Evolutionary conservation across 768 basidiomycete species (phyloP).

Genomic region (Inosperma sp.): DNA sequence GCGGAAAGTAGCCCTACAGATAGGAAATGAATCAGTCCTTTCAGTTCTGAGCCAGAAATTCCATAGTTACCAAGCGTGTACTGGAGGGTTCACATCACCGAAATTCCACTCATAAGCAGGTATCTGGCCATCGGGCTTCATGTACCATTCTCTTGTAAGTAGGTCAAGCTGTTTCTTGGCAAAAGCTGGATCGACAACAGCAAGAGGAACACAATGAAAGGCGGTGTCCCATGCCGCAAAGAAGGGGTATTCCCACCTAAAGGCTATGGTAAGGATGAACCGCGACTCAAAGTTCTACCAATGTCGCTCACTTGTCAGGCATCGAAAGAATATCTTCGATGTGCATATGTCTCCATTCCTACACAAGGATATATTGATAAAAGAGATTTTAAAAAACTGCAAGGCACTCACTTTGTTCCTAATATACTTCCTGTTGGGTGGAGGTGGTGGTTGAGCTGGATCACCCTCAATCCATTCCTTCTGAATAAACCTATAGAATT

Average conservation of each 20-base stretch:
- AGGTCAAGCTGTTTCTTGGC: conserved; percentile 98
- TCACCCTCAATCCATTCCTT: conserved; percentile 97
- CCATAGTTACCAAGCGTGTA: conserved; percentile 92
- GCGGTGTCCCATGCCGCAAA: conserved; percentile 98
- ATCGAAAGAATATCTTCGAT: conserved; percentile 95
- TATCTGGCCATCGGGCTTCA: conserved; percentile 98
- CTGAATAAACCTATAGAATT: conserved; percentile 94
- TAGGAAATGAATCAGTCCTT: neutral
- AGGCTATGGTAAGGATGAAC: neutral
- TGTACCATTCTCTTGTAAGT: conserved; percentile 98
- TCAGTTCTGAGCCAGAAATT: neutral
- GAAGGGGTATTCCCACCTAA: conserved; percentile 97
- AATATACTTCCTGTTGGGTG: conserved; percentile 78
- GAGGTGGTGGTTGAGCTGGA: conserved; percentile 91
- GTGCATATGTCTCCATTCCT: conserved; percentile 97
- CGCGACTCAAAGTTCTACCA: neutral
- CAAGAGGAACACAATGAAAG: conserved; percentile 98
- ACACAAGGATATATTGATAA: neutral
- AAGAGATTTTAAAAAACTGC: conserved; percentile 1
- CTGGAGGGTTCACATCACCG: conserved; percentile 96
- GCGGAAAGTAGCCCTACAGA: conserved; percentile 89
- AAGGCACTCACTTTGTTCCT: conserved; percentile 64
- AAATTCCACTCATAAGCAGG: conserved; percentile 99
- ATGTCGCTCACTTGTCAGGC: conserved; percentile 85
- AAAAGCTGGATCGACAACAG: conserved; percentile 90